Percentiles rank a stretch among this genome's conserved stretches.
Evolutionary conservation across 2,329 filamentous ascomycete species (phyloP).

Genomic region (Diaporthe citrichinensis): DNA sequence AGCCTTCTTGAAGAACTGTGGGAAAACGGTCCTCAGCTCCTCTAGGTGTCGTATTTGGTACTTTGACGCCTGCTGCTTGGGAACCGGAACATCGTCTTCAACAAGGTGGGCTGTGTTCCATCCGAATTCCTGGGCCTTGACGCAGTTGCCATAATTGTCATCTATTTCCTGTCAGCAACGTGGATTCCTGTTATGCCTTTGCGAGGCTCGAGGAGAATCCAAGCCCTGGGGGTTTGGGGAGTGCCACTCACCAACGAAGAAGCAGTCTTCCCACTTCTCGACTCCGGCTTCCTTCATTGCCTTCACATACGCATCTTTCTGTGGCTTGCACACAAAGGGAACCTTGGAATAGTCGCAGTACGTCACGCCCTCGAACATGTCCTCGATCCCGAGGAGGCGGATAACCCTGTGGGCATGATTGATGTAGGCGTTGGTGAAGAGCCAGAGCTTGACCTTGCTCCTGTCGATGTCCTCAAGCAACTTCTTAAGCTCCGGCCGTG

Average conservation of each 20-base stretch:
- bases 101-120: constrained; percentile 92
- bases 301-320: constrained; percentile 85
- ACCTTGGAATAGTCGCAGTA: constrained; percentile 88
- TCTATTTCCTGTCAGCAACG: constrained; percentile 64
- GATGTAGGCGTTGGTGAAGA: constrained; percentile 96
- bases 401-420: constrained; percentile 89
- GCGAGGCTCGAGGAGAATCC: background rate
- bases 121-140: constrained; percentile 81
- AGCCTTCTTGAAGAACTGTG: constrained; percentile 82
- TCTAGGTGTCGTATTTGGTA: constrained; percentile 82
- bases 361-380: constrained; percentile 94
- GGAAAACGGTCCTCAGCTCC: constrained; percentile 82
- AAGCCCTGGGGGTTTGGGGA: accelerated
- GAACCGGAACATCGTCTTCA: constrained; percentile 78
- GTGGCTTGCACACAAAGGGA: constrained; percentile 89
- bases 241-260: constrained; percentile 84
- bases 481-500: constrained; percentile 79
- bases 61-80: constrained; percentile 75
- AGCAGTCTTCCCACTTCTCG: constrained; percentile 79
- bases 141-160: constrained; percentile 88
- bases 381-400: constrained; percentile 83
- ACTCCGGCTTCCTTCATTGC: constrained; percentile 89
- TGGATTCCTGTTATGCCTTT: constrained; percentile 37
- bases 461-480: constrained; percentile 87
- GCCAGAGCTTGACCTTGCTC: constrained; percentile 88